Base-by-base conservation (phyloP, 1,284 basidiomycete species). In the Microbotryomycetes sp. region DNA sequence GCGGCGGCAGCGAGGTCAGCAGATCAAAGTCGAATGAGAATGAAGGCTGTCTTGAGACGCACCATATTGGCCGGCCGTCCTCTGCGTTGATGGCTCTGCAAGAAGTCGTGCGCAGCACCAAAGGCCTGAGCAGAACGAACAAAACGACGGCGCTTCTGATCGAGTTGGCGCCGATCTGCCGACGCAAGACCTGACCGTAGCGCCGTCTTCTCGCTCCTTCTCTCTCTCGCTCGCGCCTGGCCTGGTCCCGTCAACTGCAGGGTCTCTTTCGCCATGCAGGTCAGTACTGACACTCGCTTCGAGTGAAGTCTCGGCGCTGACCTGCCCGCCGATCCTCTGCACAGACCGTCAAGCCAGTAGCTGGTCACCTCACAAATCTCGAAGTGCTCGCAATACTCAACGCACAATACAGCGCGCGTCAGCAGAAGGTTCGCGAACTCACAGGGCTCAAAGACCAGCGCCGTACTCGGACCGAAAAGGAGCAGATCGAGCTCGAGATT, bases 341-440 rank as follows among this genome's bases (percentile, higher is more conserved):
- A 3, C 71, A 91, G 87, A 84, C 96, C 61, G 72, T 93, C 59
- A 85, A 87, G 65, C 76, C 85, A 21, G 83, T 88, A 45, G 81
- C 89, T 5, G 87, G 88, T 9, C 83, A 92, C 58, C 81, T 93
- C 13, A 86, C 88, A 47, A 91, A 93, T 77, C 85, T 81, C 71
- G 92, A 97, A 76, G 91, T 96, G 64, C 79, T 94, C 47, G 73
- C 81, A 21, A 82, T 92, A 60, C 83, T 96, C 58, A 81, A 83
- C 48, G 84, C 87, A 57, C 83, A 89, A 53, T 88, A 91, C 74
- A 80, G 77, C 26, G 85, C 89, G 66, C 82, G 87, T 71, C 76
- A 89, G 23, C 65, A 67, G 16, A 82, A 4, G 79, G 84, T 7
- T 70, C 84, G 4, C 81, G 52, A 83, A 52, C 79, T 86, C 53